Percentiles rank a stretch among this genome's conserved stretches.
phyloP scores from a whole-genome alignment of 805 yeast species.

The Schwanniomyces vanrijiae region DNA sequence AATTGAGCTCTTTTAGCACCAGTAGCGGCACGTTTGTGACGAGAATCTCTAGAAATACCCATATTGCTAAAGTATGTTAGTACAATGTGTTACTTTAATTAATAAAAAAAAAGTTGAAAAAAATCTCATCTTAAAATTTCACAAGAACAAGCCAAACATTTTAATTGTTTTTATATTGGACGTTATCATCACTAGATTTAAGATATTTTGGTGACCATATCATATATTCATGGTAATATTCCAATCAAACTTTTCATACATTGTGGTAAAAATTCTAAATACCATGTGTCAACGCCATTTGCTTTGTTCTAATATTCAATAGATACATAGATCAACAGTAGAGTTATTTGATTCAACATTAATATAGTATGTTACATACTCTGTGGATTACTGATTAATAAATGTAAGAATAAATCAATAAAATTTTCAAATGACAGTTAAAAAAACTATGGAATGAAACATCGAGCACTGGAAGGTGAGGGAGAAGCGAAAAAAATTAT shows the following conservation, averaged over 20 bases:
- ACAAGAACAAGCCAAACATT: neutral
- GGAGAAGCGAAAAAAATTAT: neutral
- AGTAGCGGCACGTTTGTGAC: slow-evolving; percentile 99
- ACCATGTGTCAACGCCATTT: neutral
- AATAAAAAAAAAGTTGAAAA: neutral
- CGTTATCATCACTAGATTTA: too few relatives aligned
- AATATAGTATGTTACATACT: slow-evolving; percentile 1
- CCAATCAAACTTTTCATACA: neutral
- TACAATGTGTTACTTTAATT: neutral
- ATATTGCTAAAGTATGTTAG: slow-evolving; percentile 46
- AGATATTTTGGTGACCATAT: too few relatives aligned
- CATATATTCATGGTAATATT: too few relatives aligned
- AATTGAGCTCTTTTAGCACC: slow-evolving; percentile 99
- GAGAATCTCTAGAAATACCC: slow-evolving; percentile 99
- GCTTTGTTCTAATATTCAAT: neutral
- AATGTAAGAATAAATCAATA: slow-evolving; percentile 1
- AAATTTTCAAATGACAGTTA: slow-evolving; percentile 2
- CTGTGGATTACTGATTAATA: slow-evolving; percentile 2
- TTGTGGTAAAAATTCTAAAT: neutral
- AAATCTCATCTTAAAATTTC: neutral
- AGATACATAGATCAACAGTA: neutral
- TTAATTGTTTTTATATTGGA: too few relatives aligned
- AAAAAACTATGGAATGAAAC: slow-evolving; percentile 1
- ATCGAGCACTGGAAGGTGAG: neutral
- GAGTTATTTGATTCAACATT: neutral